Conservation (phyloP, 2,329 filamentous ascomycete genomes). For the Colletotrichum cordylinicola region DNA sequence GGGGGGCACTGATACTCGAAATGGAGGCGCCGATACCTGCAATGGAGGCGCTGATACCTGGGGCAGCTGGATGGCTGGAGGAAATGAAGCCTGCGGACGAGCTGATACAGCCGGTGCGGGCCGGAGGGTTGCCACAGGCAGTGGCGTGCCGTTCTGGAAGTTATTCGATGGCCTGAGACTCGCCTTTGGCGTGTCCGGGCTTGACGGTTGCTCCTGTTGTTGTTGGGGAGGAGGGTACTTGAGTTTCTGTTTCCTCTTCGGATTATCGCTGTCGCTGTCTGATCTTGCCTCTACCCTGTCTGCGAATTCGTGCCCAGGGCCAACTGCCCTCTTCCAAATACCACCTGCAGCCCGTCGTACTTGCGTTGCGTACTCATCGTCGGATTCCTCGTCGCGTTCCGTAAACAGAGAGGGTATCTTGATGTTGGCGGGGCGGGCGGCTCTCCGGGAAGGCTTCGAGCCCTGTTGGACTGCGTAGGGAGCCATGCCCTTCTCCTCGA, state of each 20-base stretch:
- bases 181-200: not conserved
- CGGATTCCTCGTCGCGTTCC: constrained; percentile 11
- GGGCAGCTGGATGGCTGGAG: not conserved
- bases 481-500: constrained; percentile 12
- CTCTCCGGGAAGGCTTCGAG: constrained; percentile 1
- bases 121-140: constrained; percentile 1
- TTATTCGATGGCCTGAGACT: not conserved
- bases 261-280: constrained; percentile 15
- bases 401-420: not conserved
- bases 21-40: not conserved
- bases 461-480: constrained; percentile 4
- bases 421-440: constrained; percentile 5
- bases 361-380: constrained; percentile 11
- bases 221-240: not conserved
- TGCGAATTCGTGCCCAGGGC: not conserved
- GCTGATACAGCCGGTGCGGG: not conserved
- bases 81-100: not conserved
- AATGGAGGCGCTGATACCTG: not conserved
- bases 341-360: constrained; percentile 10
- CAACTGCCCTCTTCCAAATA: constrained; percentile 2
- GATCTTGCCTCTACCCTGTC: constrained; percentile 10
- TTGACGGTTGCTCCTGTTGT: constrained; percentile 5
- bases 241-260: not conserved
- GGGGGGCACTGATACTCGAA: not conserved
- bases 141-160: not conserved